Percentiles rank a stretch among this genome's conserved stretches.
Evolutionary conservation across 1,139 yeast species (phyloP).

Genomic region (Pneumocystis murina): DNA sequence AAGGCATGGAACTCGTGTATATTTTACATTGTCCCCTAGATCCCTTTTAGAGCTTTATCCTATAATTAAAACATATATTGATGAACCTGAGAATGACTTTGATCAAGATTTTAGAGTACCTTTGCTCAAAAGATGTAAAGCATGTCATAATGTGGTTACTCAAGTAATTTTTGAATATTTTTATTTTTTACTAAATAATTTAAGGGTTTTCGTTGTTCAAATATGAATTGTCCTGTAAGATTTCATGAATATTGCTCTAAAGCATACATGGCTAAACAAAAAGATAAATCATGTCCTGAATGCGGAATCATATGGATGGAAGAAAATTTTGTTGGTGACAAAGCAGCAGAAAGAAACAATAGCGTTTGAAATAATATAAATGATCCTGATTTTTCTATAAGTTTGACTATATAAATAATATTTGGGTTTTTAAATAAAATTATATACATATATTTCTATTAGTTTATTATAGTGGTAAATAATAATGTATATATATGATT

Average conservation of each 20-base stretch:
- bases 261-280: neutral
- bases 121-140: neutral
- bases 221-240: neutral
- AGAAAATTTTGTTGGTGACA: neutral
- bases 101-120: neutral
- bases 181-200: neutral
- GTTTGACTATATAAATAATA: neutral
- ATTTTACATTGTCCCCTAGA: constrained; percentile 1
- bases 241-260: neutral
- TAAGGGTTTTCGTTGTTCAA: neutral
- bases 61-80: neutral
- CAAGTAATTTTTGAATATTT: neutral
- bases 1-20: neutral
- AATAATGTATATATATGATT: neutral
- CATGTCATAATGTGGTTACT: neutral
- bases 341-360: neutral
- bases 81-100: constrained; percentile 1
- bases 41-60: constrained; percentile 2
- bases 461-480: neutral
- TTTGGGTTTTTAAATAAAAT: neutral
- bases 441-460: neutral
- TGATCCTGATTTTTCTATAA: neutral
- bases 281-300: neutral
- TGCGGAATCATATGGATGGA: neutral
- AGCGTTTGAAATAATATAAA: neutral